These are phyloP conservation scores for Agapanthus africanus DNA, from an alignment of 106 monocot species.

Conservation along the genomic window DNA sequence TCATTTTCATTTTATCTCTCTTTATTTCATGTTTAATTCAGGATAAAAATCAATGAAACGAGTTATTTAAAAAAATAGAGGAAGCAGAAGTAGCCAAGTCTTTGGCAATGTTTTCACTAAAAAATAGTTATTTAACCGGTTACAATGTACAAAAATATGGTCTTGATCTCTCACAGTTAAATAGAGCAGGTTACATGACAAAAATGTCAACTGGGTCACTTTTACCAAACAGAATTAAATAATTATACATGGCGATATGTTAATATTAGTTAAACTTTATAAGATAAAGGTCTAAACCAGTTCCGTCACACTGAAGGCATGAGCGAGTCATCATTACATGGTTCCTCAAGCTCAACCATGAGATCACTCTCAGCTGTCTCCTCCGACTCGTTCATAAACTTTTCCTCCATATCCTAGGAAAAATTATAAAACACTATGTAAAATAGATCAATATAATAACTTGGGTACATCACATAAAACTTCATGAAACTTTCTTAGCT, in stretches of 20 bases:
- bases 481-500: too few relatives aligned
- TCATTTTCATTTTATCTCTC: too few relatives aligned
- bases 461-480: too few relatives aligned
- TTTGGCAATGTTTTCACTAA: too few relatives aligned
- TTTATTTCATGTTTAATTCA: too few relatives aligned
- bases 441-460: neutral
- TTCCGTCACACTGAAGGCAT: neutral
- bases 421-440: neutral
- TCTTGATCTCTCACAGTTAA: neutral
- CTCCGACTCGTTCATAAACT: neutral
- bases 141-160: neutral
- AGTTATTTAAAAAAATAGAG: too few relatives aligned
- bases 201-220: neutral
- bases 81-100: too few relatives aligned
- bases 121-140: too few relatives aligned
- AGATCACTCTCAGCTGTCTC: slow-evolving; percentile 20
- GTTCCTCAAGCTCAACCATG: slow-evolving; percentile 28
- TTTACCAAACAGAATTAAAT: neutral
- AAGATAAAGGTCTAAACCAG: neutral
- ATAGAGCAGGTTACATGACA: neutral
- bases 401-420: slow-evolving; percentile 11
- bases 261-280: neutral
- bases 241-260: neutral
- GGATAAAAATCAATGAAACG: too few relatives aligned
- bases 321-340: slow-evolving; percentile 3